Conservation (phyloP, 2,329 filamentous ascomycete species). For the Didymella lethalis region DNA sequence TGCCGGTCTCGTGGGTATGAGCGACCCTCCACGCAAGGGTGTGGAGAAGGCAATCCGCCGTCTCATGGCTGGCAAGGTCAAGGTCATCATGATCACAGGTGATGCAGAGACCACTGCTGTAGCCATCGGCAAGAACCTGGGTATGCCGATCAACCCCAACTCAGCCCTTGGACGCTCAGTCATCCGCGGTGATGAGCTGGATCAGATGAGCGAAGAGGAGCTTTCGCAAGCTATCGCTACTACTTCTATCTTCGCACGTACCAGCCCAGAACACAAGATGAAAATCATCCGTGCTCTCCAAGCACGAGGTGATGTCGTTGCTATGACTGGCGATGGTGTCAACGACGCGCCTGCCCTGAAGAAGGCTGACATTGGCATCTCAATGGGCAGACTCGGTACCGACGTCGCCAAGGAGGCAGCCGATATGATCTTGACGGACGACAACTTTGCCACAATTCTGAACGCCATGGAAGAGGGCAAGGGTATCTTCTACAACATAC, state of each 20-base stretch:
- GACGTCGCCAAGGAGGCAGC: slow-evolving; percentile 96
- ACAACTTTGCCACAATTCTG: slow-evolving; percentile 90
- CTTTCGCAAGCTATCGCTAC: slow-evolving; percentile 84
- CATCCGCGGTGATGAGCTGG: slow-evolving; percentile 88
- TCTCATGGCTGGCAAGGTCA: slow-evolving; percentile 92
- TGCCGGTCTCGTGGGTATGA: slow-evolving; percentile 95
- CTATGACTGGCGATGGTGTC: slow-evolving; percentile 98
- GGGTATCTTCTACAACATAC: slow-evolving; percentile 99
- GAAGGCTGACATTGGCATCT: slow-evolving; percentile 96
- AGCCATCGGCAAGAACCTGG: slow-evolving; percentile 92
- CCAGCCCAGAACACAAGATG: slow-evolving; percentile 96
- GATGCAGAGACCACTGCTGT: slow-evolving; percentile 94
- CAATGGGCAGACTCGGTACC: slow-evolving; percentile 93
- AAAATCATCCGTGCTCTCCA: slow-evolving; percentile 95
- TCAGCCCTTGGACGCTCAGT: slow-evolving; percentile 71
- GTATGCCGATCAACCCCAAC: slow-evolving; percentile 80
- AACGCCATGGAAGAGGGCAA: slow-evolving; percentile 98
- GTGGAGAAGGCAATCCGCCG: slow-evolving; percentile 88
- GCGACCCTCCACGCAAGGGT: slow-evolving; percentile 89
- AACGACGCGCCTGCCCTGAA: slow-evolving; percentile 97
- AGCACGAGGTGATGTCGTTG: slow-evolving; percentile 91
- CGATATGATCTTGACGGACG: slow-evolving; percentile 92
- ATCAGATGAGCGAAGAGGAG: slow-evolving; percentile 85
- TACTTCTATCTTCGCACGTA: slow-evolving; percentile 94
- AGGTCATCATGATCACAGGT: slow-evolving; percentile 98